Conservation (phyloP, 345 rosid species). For the Rhodomyrtus tomentosa region DNA sequence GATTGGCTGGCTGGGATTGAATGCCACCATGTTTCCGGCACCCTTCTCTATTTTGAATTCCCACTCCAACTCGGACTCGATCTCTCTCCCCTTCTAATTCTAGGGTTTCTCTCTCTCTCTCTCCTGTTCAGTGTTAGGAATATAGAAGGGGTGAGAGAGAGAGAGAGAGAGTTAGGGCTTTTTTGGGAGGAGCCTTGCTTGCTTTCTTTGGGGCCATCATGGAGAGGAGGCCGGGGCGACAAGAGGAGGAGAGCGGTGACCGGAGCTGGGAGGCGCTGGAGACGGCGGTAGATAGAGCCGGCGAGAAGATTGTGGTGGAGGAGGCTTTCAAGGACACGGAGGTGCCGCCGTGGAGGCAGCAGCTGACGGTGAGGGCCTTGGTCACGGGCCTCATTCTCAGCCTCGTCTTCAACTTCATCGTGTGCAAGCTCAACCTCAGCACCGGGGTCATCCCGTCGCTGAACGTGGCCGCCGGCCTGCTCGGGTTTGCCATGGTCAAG, state of each 20-base stretch:
- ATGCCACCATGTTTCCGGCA: not conserved
- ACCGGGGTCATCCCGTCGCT: constrained; percentile 63
- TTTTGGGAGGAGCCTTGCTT: not conserved
- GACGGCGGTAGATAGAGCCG: not conserved
- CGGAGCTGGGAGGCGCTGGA: not conserved
- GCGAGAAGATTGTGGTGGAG: not conserved
- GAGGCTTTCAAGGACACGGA: constrained; percentile 16
- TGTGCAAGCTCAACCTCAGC: constrained; percentile 59
- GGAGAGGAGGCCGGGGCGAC: not conserved
- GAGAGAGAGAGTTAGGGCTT: not conserved
- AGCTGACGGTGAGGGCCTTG: constrained; percentile 39
- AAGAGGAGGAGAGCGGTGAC: not conserved
- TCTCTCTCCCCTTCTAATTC: not conserved
- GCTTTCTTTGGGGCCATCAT: not conserved
- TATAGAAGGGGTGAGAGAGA: not conserved
- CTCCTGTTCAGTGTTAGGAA: too few species aligned
- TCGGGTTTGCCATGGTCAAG: constrained; percentile 45
- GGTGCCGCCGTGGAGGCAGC: constrained; percentile 45
- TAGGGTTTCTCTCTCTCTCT: not conserved
- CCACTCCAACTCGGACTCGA: not conserved
- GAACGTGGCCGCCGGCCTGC: constrained; percentile 53
- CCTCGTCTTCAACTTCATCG: constrained; percentile 51
- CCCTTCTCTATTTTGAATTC: not conserved
- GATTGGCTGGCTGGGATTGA: not conserved
- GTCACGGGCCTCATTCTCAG: constrained; percentile 33